These are phyloP conservation scores for Clonostachys sp. DNA, from an alignment of 2,329 filamentous ascomycete genomes.

Conservation along the genomic window DNA sequence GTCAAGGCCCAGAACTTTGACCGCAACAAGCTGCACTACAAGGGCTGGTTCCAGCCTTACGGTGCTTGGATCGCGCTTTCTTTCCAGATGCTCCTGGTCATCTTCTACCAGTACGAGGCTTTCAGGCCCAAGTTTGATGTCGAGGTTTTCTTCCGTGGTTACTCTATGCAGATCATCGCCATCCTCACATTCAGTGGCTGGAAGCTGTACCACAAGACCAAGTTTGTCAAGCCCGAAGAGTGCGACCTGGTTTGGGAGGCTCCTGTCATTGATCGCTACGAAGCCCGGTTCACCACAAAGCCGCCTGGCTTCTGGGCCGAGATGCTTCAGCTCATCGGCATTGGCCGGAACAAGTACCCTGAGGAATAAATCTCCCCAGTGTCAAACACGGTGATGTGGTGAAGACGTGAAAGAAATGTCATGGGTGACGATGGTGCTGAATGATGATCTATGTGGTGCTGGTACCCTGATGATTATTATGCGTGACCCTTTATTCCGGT, in stretches of 20 bases:
- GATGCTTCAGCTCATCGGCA: too few species aligned
- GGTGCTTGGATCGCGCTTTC: conserved; percentile 40
- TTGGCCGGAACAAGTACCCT: too few species aligned
- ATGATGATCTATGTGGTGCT: too few species aligned
- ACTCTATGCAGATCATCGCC: conserved; percentile 52
- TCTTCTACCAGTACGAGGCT: conserved; percentile 51
- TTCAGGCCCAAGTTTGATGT: conserved; percentile 39
- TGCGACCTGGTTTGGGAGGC: conserved; percentile 58
- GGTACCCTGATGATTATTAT: too few species aligned
- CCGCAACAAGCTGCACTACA: conserved; percentile 51
- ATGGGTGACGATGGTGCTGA: too few species aligned
- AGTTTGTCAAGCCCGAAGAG: conserved; percentile 45
- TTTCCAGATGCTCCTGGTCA: conserved; percentile 35
- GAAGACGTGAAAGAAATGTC: too few species aligned
- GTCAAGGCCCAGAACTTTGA: conserved; percentile 46
- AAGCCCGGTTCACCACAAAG: conserved; percentile 12
- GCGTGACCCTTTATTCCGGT: too few species aligned
- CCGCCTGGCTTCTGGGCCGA: too few species aligned
- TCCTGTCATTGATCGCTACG: conserved; percentile 55
- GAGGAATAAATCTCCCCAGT: too few species aligned
- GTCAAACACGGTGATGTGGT: too few species aligned
- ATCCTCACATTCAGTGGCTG: conserved; percentile 51
- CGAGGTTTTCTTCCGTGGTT: conserved; percentile 46
- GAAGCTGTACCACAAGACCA: conserved; percentile 60
- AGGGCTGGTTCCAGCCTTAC: conserved; percentile 54